phyloP scores from a whole-genome alignment of 805 yeast species.

The Candida glaebosa region DNA sequence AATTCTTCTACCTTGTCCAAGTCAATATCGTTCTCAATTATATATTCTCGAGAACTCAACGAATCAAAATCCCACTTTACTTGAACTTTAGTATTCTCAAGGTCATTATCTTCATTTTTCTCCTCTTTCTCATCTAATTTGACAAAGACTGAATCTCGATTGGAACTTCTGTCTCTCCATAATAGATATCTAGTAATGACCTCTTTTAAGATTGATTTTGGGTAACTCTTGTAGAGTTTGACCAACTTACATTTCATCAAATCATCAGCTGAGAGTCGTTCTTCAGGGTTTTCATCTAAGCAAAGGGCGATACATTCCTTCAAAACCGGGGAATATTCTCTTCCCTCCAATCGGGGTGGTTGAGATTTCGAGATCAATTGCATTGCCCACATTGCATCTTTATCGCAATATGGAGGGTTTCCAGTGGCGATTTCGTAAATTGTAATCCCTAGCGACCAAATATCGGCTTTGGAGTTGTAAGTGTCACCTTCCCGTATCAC shows the following conservation, averaged over 20 bases:
- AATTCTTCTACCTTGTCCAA: conserved; percentile 26
- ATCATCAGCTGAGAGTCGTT: conserved; percentile 85
- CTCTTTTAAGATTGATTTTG: conserved; percentile 65
- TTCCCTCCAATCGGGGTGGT: conserved; percentile 93
- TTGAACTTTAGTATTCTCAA: conserved; percentile 25
- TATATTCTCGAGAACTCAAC: conserved; percentile 67
- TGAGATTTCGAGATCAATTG: conserved; percentile 87
- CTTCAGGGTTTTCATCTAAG: conserved; percentile 89
- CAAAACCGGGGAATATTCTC: conserved; percentile 68
- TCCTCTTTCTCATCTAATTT: conserved; percentile 22
- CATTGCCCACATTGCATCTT: conserved; percentile 93
- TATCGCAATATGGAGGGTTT: conserved; percentile 94
- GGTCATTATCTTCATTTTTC: conserved; percentile 13
- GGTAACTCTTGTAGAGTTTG: conserved; percentile 53
- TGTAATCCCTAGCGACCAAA: conserved; percentile 97
- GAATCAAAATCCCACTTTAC: conserved; percentile 92
- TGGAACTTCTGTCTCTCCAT: conserved; percentile 64
- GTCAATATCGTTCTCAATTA: conserved; percentile 65
- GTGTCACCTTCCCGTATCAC: conserved; percentile 88
- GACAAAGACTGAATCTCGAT: conserved; percentile 47
- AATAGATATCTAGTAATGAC: conserved; percentile 67
- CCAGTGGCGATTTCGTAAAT: conserved; percentile 94
- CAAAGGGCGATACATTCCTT: conserved; percentile 91
- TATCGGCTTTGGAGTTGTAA: conserved; percentile 89
- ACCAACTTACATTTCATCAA: conserved; percentile 72